Conservation (phyloP, 164 flowering plant species). For the Magnolia sinica region DNA sequence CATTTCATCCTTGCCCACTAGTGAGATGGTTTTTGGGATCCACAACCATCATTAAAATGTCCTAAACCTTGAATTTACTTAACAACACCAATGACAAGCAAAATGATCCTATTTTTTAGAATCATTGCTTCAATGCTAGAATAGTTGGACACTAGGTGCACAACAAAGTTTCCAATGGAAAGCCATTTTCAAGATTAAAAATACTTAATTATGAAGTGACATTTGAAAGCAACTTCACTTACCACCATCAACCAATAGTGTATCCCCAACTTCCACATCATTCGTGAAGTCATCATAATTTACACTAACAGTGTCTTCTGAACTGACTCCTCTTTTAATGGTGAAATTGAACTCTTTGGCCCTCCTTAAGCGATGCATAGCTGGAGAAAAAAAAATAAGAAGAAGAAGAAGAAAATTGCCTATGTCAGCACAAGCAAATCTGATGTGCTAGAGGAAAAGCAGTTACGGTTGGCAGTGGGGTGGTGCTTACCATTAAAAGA, state of each 20-base stretch:
- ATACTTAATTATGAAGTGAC: not conserved
- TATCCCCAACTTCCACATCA: slow-evolving; percentile 93
- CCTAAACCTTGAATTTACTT: no score
- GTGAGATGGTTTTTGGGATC: no score
- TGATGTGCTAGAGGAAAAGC: no score
- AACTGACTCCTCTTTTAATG: slow-evolving; percentile 81
- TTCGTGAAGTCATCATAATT: slow-evolving; percentile 94
- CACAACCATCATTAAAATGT: no score
- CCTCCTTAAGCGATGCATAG: slow-evolving; percentile 46
- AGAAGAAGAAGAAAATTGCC: no score
- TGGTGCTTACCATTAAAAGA: no score
- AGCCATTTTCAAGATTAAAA: not conserved
- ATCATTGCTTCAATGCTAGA: not conserved
- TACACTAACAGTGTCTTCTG: slow-evolving; percentile 85
- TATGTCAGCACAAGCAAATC: no score
- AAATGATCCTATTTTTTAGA: not conserved
- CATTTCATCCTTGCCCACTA: no score
- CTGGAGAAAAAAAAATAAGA: no score
- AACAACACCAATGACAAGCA: not conserved
- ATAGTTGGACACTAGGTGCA: not conserved
- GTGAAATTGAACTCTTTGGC: slow-evolving; percentile 92
- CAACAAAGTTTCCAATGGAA: not conserved
- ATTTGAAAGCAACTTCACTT: slow-evolving; percentile 16
- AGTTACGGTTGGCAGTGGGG: no score
- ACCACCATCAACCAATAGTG: slow-evolving; percentile 84